Conservation (phyloP, 148 eudicot species). For the Salicornia ramosissima region DNA sequence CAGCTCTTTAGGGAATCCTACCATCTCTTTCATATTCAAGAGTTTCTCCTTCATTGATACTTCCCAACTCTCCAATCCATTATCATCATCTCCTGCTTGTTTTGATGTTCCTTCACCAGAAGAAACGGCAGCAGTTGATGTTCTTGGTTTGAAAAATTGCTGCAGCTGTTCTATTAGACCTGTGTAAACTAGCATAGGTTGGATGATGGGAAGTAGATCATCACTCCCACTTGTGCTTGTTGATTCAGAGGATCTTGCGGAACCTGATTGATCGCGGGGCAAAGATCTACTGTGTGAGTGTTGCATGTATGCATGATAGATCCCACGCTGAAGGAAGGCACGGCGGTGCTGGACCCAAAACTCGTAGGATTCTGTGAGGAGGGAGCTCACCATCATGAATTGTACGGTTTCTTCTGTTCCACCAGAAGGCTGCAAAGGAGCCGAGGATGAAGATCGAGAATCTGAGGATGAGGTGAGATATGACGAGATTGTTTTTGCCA, state of each 20-base stretch:
- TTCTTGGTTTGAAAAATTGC: conserved; percentile 63
- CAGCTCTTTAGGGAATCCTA: conserved; percentile 72
- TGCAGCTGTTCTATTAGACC: conserved; percentile 96
- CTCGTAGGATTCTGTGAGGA: conserved; percentile 79
- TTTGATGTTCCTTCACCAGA: conserved; percentile 30
- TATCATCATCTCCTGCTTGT: conserved; percentile 45
- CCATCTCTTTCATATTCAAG: conserved; percentile 78
- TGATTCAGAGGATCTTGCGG: conserved; percentile 28
- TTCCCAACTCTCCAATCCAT: conserved; percentile 77
- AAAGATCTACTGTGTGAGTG: conserved; percentile 53
- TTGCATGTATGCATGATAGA: conserved; percentile 95
- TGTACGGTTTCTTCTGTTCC: conserved; percentile 93
- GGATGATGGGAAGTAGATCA: conserved; percentile 59
- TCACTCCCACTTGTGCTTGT: conserved; percentile 27
- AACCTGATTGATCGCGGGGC: conserved; percentile 35
- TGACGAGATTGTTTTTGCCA: conserved; percentile 58
- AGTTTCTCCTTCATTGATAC: conserved; percentile 75
- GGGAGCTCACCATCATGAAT: conserved; percentile 98
- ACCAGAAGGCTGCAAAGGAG: conserved; percentile 43
- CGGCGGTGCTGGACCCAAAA: conserved; percentile 89
- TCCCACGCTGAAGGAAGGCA: conserved; percentile 82
- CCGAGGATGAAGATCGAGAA: conserved; percentile 38
- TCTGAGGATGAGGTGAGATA: conserved; percentile 65
- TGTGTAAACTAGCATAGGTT: conserved; percentile 93
- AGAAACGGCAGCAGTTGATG: conserved; percentile 22